phyloP scores from a whole-genome alignment of 805 yeast genomes.

The Ogataea neopini region DNA sequence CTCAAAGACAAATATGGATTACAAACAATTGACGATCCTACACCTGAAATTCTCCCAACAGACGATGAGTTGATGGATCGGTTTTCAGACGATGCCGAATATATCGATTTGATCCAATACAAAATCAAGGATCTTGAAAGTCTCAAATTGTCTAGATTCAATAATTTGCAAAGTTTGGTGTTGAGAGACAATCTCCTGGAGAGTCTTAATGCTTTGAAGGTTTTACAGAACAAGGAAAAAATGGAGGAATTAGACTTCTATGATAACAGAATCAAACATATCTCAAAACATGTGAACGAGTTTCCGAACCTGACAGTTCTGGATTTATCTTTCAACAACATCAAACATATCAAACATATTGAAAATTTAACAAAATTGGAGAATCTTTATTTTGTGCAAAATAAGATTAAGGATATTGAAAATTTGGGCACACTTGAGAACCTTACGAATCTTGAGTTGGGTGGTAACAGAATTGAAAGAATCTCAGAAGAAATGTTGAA shows the following conservation, averaged over 20 bases:
- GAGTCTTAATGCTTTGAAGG: slow-evolving; percentile 69
- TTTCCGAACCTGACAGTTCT: slow-evolving; percentile 57
- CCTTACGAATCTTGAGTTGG: slow-evolving; percentile 77
- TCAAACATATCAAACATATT: slow-evolving; percentile 80
- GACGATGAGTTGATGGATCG: slow-evolving; percentile 66
- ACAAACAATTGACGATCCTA: slow-evolving; percentile 39
- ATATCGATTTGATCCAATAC: slow-evolving; percentile 67
- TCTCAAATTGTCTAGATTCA: slow-evolving; percentile 58
- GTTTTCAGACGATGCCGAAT: slow-evolving; percentile 56
- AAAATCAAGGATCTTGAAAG: slow-evolving; percentile 66
- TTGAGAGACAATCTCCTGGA: slow-evolving; percentile 83
- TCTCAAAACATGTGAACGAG: slow-evolving; percentile 66
- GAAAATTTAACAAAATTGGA: slow-evolving; percentile 61
- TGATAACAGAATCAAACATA: slow-evolving; percentile 88
- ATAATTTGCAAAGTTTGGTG: slow-evolving; percentile 57
- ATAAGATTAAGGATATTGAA: slow-evolving; percentile 73
- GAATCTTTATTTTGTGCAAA: slow-evolving; percentile 84
- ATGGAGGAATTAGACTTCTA: slow-evolving; percentile 84
- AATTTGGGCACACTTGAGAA: slow-evolving; percentile 57
- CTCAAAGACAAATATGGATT: slow-evolving; percentile 32
- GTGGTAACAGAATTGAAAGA: slow-evolving; percentile 74
- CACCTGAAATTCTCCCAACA: slow-evolving; percentile 59
- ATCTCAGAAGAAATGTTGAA: slow-evolving; percentile 57
- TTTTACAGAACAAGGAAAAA: slow-evolving; percentile 46
- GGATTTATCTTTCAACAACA: slow-evolving; percentile 89